These are phyloP conservation scores for Ascochyta fabae DNA, from an alignment of 2,329 filamentous ascomycete species.

Conservation along the genomic window DNA sequence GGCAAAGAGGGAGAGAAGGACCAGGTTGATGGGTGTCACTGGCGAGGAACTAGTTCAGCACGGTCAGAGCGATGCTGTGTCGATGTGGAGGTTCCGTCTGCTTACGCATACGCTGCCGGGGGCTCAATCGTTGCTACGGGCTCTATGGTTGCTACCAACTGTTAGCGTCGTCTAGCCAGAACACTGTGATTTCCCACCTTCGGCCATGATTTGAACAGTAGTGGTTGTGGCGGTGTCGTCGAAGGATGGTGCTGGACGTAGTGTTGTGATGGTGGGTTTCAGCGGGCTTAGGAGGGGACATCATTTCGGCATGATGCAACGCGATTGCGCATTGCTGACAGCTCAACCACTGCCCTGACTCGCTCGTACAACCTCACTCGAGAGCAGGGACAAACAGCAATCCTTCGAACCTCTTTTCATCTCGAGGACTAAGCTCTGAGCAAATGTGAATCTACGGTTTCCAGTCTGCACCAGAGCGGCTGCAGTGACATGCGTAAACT, in stretches of 20 bases:
- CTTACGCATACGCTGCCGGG: slow-evolving; percentile 54
- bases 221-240: slow-evolving; percentile 12
- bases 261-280: slow-evolving; percentile 15
- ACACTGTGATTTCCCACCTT: slow-evolving; percentile 9
- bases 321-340: slow-evolving; percentile 5
- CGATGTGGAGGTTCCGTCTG: slow-evolving; percentile 7
- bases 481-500: not conserved
- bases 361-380: not conserved
- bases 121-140: slow-evolving; percentile 33
- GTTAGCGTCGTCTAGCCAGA: not conserved
- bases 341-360: slow-evolving; percentile 4
- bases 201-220: slow-evolving; percentile 3
- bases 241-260: slow-evolving; percentile 8
- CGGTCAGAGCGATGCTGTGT: slow-evolving; percentile 23
- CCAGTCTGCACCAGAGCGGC: not conserved
- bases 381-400: not conserved
- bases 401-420: not conserved
- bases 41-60: slow-evolving; percentile 56
- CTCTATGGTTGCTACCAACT: slow-evolving; percentile 4
- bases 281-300: slow-evolving; percentile 6
- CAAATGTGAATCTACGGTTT: not conserved
- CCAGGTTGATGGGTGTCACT: slow-evolving; percentile 66
- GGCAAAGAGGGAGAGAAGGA: slow-evolving; percentile 65
- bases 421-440: not conserved
- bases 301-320: slow-evolving; percentile 10